Percentiles rank a stretch among this genome's conserved stretches.
Evolutionary conservation across 768 basidiomycete species (phyloP).

Genomic region (Mycena alexandri): DNA sequence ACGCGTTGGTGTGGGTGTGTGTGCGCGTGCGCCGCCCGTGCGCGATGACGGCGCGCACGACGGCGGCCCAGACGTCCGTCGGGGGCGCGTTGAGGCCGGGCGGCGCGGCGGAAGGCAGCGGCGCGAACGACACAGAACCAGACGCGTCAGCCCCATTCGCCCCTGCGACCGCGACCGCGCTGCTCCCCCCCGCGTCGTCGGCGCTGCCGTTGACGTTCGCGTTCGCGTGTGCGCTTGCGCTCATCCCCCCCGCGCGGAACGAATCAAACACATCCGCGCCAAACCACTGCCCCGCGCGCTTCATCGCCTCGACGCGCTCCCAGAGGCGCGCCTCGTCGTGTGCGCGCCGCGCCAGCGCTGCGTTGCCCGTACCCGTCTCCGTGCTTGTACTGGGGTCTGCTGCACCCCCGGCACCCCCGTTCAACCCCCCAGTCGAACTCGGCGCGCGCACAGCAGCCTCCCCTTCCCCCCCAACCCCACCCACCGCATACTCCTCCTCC

Average conservation of each 20-base stretch:
- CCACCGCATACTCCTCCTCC: conserved; percentile 55
- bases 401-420: no score
- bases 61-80: conserved; percentile 69
- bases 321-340: conserved; percentile 58
- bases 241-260: conserved; percentile 3
- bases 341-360: conserved; percentile 55
- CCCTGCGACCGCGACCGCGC: not conserved
- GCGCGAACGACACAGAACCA: conserved; percentile 28
- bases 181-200: no score
- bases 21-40: conserved; percentile 26
- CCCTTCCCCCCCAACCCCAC: no score
- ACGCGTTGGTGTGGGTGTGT: not conserved
- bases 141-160: conserved; percentile 36
- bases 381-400: no score
- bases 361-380: conserved; percentile 32
- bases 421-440: no score
- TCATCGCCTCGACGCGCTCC: conserved; percentile 48
- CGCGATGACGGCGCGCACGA: conserved; percentile 61
- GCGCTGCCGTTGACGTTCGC: not conserved
- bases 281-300: conserved; percentile 35
- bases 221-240: not conserved
- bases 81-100: conserved; percentile 40
- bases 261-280: conserved; percentile 31
- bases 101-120: not conserved
- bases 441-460: no score